Conservation (phyloP, 179 eudicot genomes). For the Vitellaria paradoxa region DNA sequence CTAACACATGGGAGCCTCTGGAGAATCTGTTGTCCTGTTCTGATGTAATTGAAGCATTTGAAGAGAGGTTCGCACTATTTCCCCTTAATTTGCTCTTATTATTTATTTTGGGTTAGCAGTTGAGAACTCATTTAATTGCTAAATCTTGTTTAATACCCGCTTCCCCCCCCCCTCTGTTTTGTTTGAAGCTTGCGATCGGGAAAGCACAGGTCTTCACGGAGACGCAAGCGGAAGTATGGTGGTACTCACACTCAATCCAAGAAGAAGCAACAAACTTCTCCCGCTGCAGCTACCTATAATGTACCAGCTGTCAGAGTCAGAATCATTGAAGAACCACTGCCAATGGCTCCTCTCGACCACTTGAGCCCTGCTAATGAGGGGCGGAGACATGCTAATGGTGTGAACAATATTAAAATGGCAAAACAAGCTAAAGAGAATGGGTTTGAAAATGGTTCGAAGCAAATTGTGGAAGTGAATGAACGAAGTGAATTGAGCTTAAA, state of each 20-base stretch:
- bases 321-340: slow-evolving; percentile 29
- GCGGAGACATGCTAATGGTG: slow-evolving; percentile 11
- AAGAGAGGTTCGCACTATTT: slow-evolving; percentile 40
- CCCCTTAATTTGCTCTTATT: not conserved
- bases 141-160: slow-evolving; percentile 11
- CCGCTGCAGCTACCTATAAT: slow-evolving; percentile 52
- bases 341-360: slow-evolving; percentile 28
- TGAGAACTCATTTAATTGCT: not conserved
- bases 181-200: slow-evolving; percentile 55
- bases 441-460: slow-evolving; percentile 27
- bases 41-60: slow-evolving; percentile 86
- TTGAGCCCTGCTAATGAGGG: slow-evolving; percentile 18
- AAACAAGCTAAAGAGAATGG: slow-evolving; percentile 37
- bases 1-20: slow-evolving; percentile 96
- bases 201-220: slow-evolving; percentile 54
- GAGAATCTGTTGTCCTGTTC: slow-evolving; percentile 77
- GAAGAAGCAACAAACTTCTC: slow-evolving; percentile 73
- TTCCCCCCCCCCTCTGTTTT: slow-evolving; percentile 9
- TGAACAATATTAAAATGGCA: slow-evolving; percentile 26
- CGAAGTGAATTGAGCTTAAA: slow-evolving; percentile 34
- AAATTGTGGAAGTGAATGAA: slow-evolving; percentile 30
- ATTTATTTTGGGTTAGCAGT: not conserved
- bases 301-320: slow-evolving; percentile 38
- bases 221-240: slow-evolving; percentile 63
- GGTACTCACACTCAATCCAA: slow-evolving; percentile 47